A percentile compares a stretch with the other conserved stretches of the same genome.
Conservation (phyloP, 768 basidiomycete genomes). For the Collybiopsis luxurians region DNA sequence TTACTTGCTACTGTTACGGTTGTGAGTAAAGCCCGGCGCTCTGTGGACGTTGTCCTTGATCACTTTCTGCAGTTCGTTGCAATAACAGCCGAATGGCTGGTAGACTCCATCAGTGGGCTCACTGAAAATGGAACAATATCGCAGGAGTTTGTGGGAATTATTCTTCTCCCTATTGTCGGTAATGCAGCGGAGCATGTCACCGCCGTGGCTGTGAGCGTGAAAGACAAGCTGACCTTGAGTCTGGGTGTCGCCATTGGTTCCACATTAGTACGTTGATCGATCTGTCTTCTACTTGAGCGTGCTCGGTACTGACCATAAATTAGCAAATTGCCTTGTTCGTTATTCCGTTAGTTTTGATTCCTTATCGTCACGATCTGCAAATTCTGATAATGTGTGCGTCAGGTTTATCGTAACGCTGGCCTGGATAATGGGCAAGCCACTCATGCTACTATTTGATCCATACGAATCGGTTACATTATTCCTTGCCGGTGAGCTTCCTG, state of each 20-base stretch:
- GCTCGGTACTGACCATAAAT: neutral
- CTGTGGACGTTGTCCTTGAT: neutral
- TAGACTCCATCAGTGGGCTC: conserved; percentile 62
- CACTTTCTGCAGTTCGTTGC: conserved; percentile 31
- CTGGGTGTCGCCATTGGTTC: conserved; percentile 67
- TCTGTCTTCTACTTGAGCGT: neutral
- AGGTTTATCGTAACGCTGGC: conserved; percentile 56
- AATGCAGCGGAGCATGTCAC: conserved; percentile 71
- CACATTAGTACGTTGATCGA: conserved; percentile 39
- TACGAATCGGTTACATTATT: conserved; percentile 55
- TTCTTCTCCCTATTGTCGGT: conserved; percentile 67
- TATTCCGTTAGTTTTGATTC: conserved; percentile 45
- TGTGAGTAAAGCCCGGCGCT: conserved; percentile 43
- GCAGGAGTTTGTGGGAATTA: conserved; percentile 64
- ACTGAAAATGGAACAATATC: conserved; percentile 44
- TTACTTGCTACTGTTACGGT: conserved; percentile 29
- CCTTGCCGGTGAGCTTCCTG: conserved; percentile 21
- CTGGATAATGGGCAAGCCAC: conserved; percentile 62
- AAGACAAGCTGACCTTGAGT: conserved; percentile 66
- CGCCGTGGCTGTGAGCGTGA: conserved; percentile 67
- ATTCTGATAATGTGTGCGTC: conserved; percentile 9
- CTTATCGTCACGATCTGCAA: neutral
- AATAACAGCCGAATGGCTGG: conserved; percentile 44
- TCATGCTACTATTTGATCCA: conserved; percentile 65
- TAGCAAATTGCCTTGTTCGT: conserved; percentile 65